Conservation (phyloP, 495 filamentous ascomycete genomes). For the Hypomontagnella monticulosa region DNA sequence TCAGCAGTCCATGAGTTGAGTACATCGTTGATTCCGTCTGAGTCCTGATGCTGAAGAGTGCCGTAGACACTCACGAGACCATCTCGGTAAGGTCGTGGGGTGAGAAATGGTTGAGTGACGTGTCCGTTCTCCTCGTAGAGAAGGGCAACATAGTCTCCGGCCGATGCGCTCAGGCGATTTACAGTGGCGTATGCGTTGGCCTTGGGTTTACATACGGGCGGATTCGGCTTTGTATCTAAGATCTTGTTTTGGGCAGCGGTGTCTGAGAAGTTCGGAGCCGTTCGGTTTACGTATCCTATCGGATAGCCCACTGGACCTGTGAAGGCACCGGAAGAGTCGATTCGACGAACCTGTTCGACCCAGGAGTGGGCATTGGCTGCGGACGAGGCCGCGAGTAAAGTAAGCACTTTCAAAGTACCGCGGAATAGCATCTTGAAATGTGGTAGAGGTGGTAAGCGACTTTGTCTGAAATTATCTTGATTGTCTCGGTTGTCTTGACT, state of each 20-base stretch:
- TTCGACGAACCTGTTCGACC: conserved; percentile 76
- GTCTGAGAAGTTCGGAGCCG: conserved; percentile 60
- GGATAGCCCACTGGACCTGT: conserved; percentile 73
- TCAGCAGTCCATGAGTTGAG: conserved; percentile 77
- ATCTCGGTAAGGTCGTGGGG: conserved; percentile 70
- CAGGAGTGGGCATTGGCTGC: conserved; percentile 72
- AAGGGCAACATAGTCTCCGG: conserved; percentile 76
- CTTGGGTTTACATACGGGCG: conserved; percentile 56
- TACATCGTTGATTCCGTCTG: conserved; percentile 72
- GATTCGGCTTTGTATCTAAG: conserved; percentile 52
- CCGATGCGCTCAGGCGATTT: conserved; percentile 70
- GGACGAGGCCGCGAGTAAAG: conserved; percentile 50
- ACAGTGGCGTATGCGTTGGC: conserved; percentile 64
- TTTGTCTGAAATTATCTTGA: conserved; percentile 28
- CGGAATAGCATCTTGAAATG: conserved; percentile 26
- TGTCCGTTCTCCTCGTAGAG: conserved; percentile 89
- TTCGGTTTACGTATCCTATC: conserved; percentile 67
- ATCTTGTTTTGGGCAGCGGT: conserved; percentile 50
- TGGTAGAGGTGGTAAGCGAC: conserved; percentile 10
- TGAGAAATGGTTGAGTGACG: conserved; percentile 71
- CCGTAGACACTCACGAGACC: conserved; percentile 86
- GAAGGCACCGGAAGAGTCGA: conserved; percentile 79
- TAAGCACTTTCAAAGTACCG: conserved; percentile 32
- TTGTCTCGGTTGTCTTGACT: too few species aligned
- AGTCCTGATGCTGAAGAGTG: conserved; percentile 63